Base-by-base conservation (phyloP, 768 basidiomycete species). In the Panaeolus papilionaceus region DNA sequence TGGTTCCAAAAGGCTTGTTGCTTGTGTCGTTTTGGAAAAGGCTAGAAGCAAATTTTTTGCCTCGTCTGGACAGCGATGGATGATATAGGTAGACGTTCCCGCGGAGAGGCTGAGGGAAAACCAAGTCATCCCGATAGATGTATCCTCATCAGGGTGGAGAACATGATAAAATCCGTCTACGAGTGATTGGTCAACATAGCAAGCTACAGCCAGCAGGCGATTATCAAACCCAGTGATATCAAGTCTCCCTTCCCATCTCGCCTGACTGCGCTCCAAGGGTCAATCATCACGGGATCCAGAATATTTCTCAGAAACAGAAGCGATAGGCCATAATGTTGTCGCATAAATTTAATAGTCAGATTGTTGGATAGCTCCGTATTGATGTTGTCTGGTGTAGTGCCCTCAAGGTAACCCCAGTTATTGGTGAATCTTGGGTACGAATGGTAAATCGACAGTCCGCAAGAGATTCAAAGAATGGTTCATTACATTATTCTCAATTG, bases 381-480 rank as follows among this genome's bases (percentile, higher is more conserved):
- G 26, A 51, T 28, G 26, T 51, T 26, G 23, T 28, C 49, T 26
- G 23, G 49, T 28, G 26, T 4, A 26, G 23, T 26, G 4, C 8
- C 49, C 9, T 51, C 49, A 18, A 7, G 9, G 49, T 51, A 51
- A 16, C 28, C 54, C 54, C 54, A 58, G 68, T 65, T 49, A 49
- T 61, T 63, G 38, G 47, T 54, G 28, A 23, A 65, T 37, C 20
- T 18, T 51, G 18, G 4, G 14, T 45, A 54, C 23, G 16, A 28
- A 68, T 14, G 20, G 14, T 45, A 66, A 45, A 69, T 61, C 39
- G 20, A 45, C 14, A 45, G 39, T 6, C 12, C 40, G 20, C 14
- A 42, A 82, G 18, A 85, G 8, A 49, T 12, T 23, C 23, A 82
- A 75, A 79, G 82, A 77, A 88, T 87, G 83, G 85, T 86, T 64